Evolutionary conservation across 164 flowering plant genomes (phyloP).

Genomic region (Saururus chinensis): DNA sequence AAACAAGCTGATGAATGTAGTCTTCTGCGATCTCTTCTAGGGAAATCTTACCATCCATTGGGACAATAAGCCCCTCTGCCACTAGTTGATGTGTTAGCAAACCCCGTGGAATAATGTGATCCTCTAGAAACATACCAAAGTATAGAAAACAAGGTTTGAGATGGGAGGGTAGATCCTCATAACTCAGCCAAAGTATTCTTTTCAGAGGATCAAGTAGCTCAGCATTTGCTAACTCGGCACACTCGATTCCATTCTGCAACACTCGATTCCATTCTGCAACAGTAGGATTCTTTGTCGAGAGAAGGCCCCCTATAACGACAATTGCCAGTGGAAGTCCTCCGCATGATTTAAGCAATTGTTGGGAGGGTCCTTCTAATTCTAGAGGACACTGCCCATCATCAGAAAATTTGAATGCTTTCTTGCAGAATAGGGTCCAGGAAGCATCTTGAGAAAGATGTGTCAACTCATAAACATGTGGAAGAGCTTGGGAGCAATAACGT

Average conservation of each 20-base stretch:
- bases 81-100: conserved; percentile 12
- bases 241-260: conserved; percentile 11
- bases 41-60: background rate
- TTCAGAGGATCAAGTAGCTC: conserved; percentile 1
- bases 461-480: background rate
- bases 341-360: conserved; percentile 9
- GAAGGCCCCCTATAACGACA: conserved; percentile 10
- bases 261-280: no score
- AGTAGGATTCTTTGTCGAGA: conserved; percentile 1
- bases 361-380: conserved; percentile 1
- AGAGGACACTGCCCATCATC: background rate
- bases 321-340: conserved; percentile 19
- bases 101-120: conserved; percentile 2
- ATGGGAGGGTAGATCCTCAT: conserved; percentile 5
- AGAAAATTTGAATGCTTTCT: conserved; percentile 1
- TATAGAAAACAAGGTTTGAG: conserved; percentile 16
- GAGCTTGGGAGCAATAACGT: conserved; percentile 18
- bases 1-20: conserved; percentile 6
- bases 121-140: conserved; percentile 14
- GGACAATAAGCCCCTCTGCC: conserved; percentile 16
- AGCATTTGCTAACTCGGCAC: conserved; percentile 4
- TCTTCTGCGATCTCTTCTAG: conserved; percentile 6
- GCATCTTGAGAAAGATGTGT: background rate
- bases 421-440: conserved; percentile 6
- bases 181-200: conserved; percentile 4